Percentiles rank a stretch among this genome's conserved stretches.
phyloP scores from a whole-genome alignment of 345 rosid species.

The Sisymbrium irio region DNA sequence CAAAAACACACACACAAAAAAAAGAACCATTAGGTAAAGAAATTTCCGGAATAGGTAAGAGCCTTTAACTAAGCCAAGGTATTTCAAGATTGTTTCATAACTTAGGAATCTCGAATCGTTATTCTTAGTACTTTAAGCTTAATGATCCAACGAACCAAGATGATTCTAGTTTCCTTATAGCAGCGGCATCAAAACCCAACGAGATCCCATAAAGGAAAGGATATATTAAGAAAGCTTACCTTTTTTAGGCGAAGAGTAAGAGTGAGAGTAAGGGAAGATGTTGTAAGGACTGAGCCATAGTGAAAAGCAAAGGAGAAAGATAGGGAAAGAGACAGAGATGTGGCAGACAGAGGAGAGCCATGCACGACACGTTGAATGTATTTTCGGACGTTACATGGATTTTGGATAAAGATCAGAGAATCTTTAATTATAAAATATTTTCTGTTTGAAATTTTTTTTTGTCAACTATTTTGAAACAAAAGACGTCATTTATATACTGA shows the following conservation, averaged over 20 bases:
- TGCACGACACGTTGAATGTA: constrained; percentile 37
- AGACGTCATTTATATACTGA: too few relatives aligned
- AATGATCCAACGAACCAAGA: background rate
- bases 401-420: constrained; percentile 24
- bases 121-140: background rate
- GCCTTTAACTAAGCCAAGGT: too few relatives aligned
- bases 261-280: background rate
- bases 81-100: too few relatives aligned
- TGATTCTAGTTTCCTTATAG: background rate
- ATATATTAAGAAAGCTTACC: background rate
- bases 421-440: background rate
- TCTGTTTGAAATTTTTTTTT: too few relatives aligned
- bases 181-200: background rate
- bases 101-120: background rate
- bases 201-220: background rate
- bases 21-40: background rate
- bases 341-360: constrained; percentile 33
- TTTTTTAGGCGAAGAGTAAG: background rate
- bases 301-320: background rate
- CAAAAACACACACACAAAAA: constrained; percentile 10
- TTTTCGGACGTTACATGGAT: background rate
- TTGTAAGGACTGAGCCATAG: background rate
- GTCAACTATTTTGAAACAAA: too few relatives aligned
- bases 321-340: constrained; percentile 23
- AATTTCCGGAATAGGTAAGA: too few relatives aligned